These are phyloP conservation scores for Magnolia officinalis DNA, from an alignment of 164 flowering plant genomes.

Conservation along the genomic window DNA sequence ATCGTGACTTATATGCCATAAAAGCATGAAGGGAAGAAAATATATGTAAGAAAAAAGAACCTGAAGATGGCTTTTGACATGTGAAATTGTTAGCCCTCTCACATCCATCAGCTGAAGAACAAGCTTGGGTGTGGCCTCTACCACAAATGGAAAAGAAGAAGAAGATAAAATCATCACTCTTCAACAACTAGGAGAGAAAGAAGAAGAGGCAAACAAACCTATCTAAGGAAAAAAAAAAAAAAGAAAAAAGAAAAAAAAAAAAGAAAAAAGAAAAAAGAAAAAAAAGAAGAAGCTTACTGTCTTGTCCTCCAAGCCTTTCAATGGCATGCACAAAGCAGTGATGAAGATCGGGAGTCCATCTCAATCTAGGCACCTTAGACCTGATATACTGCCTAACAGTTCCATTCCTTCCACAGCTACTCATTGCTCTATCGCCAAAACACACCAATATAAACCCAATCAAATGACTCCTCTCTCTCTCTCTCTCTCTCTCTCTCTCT, in stretches of 20 bases:
- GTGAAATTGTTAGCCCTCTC: slow-evolving; percentile 79
- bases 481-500: neutral
- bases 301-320: slow-evolving; percentile 84
- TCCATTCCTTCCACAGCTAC: slow-evolving; percentile 65
- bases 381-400: slow-evolving; percentile 70
- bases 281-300: slow-evolving; percentile 40
- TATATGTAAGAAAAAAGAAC: slow-evolving; percentile 19
- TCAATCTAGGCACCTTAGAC: slow-evolving; percentile 73
- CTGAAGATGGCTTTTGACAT: slow-evolving; percentile 96
- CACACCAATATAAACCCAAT: neutral
- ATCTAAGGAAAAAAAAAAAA: neutral
- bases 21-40: neutral
- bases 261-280: neutral
- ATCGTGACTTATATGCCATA: neutral
- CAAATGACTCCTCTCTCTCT: neutral
- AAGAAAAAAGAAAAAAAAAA: neutral
- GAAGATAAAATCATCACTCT: neutral
- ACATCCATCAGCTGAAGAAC: slow-evolving; percentile 87
- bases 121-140: slow-evolving; percentile 89
- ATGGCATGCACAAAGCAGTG: slow-evolving; percentile 76
- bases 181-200: too few species aligned
- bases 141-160: neutral
- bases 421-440: slow-evolving; percentile 28
- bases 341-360: slow-evolving; percentile 94
- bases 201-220: neutral